Conservation (phyloP, 805 yeast species). For the Brettanomyces sp. region DNA sequence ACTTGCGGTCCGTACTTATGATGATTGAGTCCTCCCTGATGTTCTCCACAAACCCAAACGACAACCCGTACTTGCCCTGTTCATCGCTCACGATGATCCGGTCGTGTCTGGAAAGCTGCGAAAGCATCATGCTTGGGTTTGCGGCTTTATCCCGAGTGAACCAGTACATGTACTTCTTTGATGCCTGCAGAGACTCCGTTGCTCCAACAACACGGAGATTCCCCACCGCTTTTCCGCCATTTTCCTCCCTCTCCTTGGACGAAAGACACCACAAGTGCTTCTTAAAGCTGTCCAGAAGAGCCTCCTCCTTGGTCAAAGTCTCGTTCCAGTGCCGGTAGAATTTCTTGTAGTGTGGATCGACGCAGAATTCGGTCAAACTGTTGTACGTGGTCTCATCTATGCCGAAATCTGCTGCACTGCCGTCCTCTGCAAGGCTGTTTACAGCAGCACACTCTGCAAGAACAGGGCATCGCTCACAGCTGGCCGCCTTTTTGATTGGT, state of each 20-base stretch:
- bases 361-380: constrained; percentile 40
- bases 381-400: constrained; percentile 39
- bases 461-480: constrained; percentile 54
- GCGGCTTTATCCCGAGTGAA: constrained; percentile 30
- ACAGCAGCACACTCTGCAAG: constrained; percentile 55
- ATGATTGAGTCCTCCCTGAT: constrained; percentile 35
- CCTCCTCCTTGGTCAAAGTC: constrained; percentile 66
- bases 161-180: constrained; percentile 32
- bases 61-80: constrained; percentile 63
- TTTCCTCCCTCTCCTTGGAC: constrained; percentile 47
- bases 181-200: constrained; percentile 7
- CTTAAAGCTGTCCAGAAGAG: constrained; percentile 38
- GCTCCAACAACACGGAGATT: constrained; percentile 31
- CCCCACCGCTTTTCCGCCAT: constrained; percentile 52
- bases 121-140: constrained; percentile 18
- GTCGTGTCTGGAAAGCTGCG: constrained; percentile 53
- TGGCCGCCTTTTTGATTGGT: constrained; percentile 37
- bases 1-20: constrained; percentile 45
- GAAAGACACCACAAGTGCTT: constrained; percentile 64
- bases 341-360: constrained; percentile 30
- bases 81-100: constrained; percentile 72
- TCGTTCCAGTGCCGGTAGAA: constrained; percentile 71
- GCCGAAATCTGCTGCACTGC: constrained; percentile 46
- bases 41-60: constrained; percentile 47
- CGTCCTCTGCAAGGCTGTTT: constrained; percentile 51